Conservation (phyloP, 2,329 filamentous ascomycete species). For the Sarocladiaceae sp. region DNA sequence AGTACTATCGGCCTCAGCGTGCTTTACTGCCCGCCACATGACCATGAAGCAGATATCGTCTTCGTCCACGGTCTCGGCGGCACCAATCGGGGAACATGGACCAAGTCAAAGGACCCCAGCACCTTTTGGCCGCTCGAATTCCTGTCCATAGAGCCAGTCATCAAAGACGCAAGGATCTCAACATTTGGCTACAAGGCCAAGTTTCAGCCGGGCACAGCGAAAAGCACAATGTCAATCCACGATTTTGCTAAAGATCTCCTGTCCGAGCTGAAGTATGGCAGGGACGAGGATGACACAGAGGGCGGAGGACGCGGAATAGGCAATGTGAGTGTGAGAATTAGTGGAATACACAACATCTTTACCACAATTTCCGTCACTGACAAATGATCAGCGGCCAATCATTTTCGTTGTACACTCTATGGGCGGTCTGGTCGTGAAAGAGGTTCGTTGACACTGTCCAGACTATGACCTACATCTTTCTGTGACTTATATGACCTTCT, state of each 20-base stretch:
- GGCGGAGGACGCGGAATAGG: not conserved
- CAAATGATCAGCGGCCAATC: not conserved
- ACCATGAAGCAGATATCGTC: slow-evolving; percentile 6
- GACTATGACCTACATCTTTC: too few species aligned
- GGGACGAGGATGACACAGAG: not conserved
- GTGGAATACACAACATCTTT: too few species aligned
- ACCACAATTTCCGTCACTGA: too few species aligned
- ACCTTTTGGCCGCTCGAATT: slow-evolving; percentile 6
- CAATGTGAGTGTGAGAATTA: too few species aligned
- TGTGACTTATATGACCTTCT: not conserved
- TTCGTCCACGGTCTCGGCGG: slow-evolving; percentile 8
- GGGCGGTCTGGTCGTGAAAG: slow-evolving; percentile 3
- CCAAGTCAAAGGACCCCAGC: not conserved
- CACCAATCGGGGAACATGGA: slow-evolving; percentile 1
- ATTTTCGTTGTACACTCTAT: slow-evolving; percentile 9
- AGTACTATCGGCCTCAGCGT: not conserved
- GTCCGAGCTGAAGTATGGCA: not conserved
- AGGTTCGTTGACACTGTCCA: too few species aligned
- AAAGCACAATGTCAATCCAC: not conserved
- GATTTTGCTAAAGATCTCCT: slow-evolving; percentile 7
- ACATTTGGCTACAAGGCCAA: slow-evolving; percentile 8
- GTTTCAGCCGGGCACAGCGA: not conserved
- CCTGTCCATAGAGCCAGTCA: slow-evolving; percentile 3
- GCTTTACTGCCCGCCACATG: not conserved
- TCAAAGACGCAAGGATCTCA: not conserved